Evolutionary conservation across 1,139 yeast genomes (phyloP).

Genomic region (Taphrina flavorubra): DNA sequence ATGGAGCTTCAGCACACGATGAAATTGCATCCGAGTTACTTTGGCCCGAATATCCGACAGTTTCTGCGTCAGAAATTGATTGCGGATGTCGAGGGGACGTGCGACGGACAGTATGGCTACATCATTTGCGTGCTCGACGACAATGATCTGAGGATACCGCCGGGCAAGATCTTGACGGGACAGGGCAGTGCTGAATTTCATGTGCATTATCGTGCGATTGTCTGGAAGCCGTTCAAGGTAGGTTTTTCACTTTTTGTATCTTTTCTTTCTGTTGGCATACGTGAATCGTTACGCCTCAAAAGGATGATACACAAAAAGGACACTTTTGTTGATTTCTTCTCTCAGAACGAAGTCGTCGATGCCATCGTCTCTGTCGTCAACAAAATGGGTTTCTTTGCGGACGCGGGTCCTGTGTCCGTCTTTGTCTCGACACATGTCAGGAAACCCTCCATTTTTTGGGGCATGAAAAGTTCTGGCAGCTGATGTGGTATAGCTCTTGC

Average conservation of each 20-base stretch:
- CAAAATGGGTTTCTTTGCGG: conserved; percentile 96
- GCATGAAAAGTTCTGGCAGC: not conserved
- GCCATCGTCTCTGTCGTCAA: conserved; percentile 93
- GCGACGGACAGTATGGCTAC: conserved; percentile 98
- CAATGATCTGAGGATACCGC: conserved; percentile 92
- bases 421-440: conserved; percentile 83
- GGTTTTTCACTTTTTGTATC: conserved; percentile 15
- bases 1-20: conserved; percentile 90
- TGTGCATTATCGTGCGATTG: conserved; percentile 94
- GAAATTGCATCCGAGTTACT: conserved; percentile 94
- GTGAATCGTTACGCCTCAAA: not conserved
- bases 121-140: conserved; percentile 95
- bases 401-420: conserved; percentile 94
- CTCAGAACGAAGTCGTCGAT: conserved; percentile 88
- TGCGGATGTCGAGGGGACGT: conserved; percentile 97
- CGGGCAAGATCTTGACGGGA: conserved; percentile 88
- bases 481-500: conserved; percentile 61
- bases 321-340: not conserved
- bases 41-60: conserved; percentile 97
- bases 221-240: conserved; percentile 92
- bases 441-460: not conserved
- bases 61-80: conserved; percentile 84
- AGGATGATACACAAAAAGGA: no score
- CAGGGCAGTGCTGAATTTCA: conserved; percentile 95
- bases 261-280: not conserved